These are phyloP conservation scores for Pyrenochaeta sp. DNA, from an alignment of 2,329 filamentous ascomycete genomes.

Conservation along the genomic window DNA sequence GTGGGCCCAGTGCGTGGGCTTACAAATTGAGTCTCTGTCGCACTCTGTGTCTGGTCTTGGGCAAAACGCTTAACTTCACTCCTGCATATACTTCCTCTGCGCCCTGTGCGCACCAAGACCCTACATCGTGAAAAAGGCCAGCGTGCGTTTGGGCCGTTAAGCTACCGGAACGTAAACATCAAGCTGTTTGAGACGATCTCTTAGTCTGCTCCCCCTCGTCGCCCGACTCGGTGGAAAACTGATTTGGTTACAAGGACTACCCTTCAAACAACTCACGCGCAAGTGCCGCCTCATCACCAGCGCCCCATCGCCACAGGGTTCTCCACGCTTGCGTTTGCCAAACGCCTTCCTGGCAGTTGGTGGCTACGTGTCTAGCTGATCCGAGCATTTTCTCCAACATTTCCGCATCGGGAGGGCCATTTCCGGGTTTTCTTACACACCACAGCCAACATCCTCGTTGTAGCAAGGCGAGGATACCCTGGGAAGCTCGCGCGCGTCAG, in stretches of 20 bases:
- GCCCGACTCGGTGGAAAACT: slow-evolving; percentile 42
- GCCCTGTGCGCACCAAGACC: slow-evolving; percentile 37
- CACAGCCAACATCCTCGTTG: slow-evolving; percentile 44
- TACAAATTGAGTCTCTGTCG: slow-evolving; percentile 45
- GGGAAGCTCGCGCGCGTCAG: slow-evolving; percentile 38
- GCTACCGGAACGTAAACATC: slow-evolving; percentile 44
- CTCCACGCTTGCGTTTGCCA: slow-evolving; percentile 47
- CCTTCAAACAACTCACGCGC: slow-evolving; percentile 44
- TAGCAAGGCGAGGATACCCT: slow-evolving; percentile 50
- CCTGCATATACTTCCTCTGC: slow-evolving; percentile 39
- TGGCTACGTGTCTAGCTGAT: slow-evolving; percentile 42
- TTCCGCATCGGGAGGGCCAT: slow-evolving; percentile 47
- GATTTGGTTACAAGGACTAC: slow-evolving; percentile 45
- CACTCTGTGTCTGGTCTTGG: slow-evolving; percentile 45
- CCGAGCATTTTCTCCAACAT: slow-evolving; percentile 44
- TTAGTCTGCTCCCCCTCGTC: slow-evolving; percentile 27
- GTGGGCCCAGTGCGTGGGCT: slow-evolving; percentile 34
- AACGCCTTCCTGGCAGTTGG: slow-evolving; percentile 40
- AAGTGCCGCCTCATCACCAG: slow-evolving; percentile 40
- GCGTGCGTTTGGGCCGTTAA: slow-evolving; percentile 41
- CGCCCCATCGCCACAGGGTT: slow-evolving; percentile 35
- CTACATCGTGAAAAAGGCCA: slow-evolving; percentile 39
- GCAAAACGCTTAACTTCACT: slow-evolving; percentile 46
- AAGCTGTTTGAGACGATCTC: slow-evolving; percentile 47
- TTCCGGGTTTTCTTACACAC: slow-evolving; percentile 41